Percentiles rank a stretch among this genome's conserved stretches.
Conservation (phyloP, 2,329 filamentous ascomycete species). For the Trichoderma simmonsii region DNA sequence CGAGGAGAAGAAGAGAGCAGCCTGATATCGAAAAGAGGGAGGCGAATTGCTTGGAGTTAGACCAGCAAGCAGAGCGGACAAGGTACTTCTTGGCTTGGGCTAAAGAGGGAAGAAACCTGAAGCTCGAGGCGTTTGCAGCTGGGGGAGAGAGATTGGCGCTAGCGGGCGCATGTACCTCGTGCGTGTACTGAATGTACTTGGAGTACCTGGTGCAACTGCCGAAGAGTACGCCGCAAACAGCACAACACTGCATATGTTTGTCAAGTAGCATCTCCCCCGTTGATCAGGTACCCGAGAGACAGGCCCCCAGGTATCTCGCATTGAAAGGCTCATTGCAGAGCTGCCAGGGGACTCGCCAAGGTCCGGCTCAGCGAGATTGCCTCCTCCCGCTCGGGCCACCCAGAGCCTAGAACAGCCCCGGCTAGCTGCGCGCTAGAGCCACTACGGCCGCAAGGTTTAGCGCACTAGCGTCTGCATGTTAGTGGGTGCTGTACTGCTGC, state of each 20-base stretch:
- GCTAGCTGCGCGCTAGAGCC: neutral
- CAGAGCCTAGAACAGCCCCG: conserved; percentile 12
- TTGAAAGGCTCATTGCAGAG: neutral
- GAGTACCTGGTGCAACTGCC: neutral
- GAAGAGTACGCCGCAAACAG: neutral
- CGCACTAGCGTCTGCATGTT: neutral
- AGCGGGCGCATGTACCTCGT: neutral
- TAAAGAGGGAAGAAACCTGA: neutral
- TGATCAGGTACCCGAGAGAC: neutral
- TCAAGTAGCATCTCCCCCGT: neutral
- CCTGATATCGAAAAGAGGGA: conserved; percentile 14
- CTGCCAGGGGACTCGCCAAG: neutral
- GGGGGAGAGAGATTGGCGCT: neutral
- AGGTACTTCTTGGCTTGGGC: neutral
- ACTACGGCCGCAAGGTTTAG: conserved; percentile 6
- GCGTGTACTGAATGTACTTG: neutral
- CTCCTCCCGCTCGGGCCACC: conserved; percentile 9
- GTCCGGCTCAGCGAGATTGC: conserved; percentile 13
- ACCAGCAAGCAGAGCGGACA: neutral
- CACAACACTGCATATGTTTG: neutral
- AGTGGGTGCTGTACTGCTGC: neutral
- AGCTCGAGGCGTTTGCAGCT: conserved; percentile 6
- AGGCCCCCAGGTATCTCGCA: neutral
- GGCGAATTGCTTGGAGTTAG: neutral
- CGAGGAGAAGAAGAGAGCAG: neutral